Conservation (phyloP, 345 rosid genomes). For the Syzygium oleosum region DNA sequence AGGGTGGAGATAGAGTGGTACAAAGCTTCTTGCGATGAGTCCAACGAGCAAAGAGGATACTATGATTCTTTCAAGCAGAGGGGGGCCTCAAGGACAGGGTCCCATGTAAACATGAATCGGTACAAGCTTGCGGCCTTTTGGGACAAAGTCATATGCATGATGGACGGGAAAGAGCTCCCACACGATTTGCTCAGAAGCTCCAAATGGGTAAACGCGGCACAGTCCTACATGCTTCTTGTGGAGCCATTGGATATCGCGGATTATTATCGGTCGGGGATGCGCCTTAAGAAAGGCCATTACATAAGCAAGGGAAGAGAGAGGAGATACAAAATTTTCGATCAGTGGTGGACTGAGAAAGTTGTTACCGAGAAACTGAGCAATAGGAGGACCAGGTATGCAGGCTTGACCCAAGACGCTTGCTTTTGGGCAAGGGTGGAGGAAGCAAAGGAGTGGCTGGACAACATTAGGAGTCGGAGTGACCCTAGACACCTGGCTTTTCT, state of each 20-base stretch:
- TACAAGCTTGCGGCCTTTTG: conserved; percentile 59
- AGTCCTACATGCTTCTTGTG: conserved; percentile 59
- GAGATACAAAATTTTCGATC: conserved; percentile 55
- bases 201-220: conserved; percentile 65
- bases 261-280: conserved; percentile 38
- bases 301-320: conserved; percentile 45
- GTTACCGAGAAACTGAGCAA: background rate
- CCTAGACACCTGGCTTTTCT: background rate
- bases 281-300: conserved; percentile 35
- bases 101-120: conserved; percentile 45
- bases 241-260: conserved; percentile 86
- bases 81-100: conserved; percentile 32
- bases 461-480: background rate
- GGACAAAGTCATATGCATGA: conserved; percentile 50
- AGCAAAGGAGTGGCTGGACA: background rate
- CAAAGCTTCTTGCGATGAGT: background rate
- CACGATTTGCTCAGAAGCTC: conserved; percentile 39
- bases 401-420: conserved; percentile 73
- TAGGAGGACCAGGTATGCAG: conserved; percentile 42
- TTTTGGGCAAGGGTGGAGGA: conserved; percentile 71
- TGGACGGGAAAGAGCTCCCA: conserved; percentile 58
- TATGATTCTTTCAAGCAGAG: conserved; percentile 67
- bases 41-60: background rate
- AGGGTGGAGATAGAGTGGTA: conserved; percentile 16
- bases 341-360: conserved; percentile 41